Base-by-base conservation (phyloP, 164 flowering plant genomes). In the Hamamelis virginiana region DNA sequence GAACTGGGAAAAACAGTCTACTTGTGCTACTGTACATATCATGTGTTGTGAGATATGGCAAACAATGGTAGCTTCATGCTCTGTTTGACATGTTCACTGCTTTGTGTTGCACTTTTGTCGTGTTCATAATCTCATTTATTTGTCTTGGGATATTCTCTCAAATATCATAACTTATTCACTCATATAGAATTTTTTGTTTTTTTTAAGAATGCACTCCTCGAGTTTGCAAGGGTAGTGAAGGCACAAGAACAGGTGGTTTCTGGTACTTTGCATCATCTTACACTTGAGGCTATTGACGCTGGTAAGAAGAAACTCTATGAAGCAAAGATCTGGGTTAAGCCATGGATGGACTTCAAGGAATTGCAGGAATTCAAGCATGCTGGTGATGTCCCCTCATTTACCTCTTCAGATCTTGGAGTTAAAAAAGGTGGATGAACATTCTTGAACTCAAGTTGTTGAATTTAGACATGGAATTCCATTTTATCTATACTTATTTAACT, bases 251-350 rank as follows among this genome's bases (percentile, higher is more conserved):
- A 90, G 69, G 86, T 85, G 69, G 92, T 90, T 70, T 84, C 95
- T 43, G 92, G 95, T 58, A 83, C 79, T 1, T 0, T 90, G 74
- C 84, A 90, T 65, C 89, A 86, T 77, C 76, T 90, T 13, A 90
- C 91, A 4, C 51, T 90, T 60, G 95, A 90, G 75, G 92, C 69
- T 8, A 67, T 85, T 46, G 95, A 90, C 10, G 89, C 87, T 21
- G 92, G 92, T 9, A 81, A 80, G 79, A 90, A 83, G 77, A 86
- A 84, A 80, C 71, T 90, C 1, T 90, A 85, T 68, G 89, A 88
- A 69, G 91, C 92, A 0, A 88, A 90, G 75, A 84, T 90, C 5
- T 90, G 89, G 91, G 91, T 85, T 65, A 88, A 88, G 82, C 87
- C 90, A 12, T 90, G 96, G 96, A n/a, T 84, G 86, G 74, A 83